phyloP scores from a whole-genome alignment of 345 rosid species.

The Erodium maritimum region DNA sequence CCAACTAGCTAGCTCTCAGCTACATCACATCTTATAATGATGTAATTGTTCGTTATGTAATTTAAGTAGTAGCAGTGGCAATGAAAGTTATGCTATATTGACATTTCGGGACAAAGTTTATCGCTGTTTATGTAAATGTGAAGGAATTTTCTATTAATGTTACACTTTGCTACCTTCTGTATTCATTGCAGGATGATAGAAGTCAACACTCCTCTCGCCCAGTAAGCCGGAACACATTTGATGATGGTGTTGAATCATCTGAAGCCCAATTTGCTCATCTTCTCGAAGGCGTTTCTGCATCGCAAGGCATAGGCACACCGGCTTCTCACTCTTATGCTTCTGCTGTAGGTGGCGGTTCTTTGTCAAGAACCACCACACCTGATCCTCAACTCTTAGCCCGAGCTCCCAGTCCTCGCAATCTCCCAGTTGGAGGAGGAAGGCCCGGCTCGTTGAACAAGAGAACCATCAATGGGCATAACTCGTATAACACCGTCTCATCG shows the following conservation, averaged over 20 bases:
- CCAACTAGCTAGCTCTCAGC: background rate
- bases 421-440: conserved; percentile 48
- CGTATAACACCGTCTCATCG: conserved; percentile 27
- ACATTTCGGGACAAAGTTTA: background rate
- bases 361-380: conserved; percentile 55
- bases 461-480: conserved; percentile 18
- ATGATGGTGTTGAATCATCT: conserved; percentile 31
- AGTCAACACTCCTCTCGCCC: conserved; percentile 51
- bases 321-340: conserved; percentile 47
- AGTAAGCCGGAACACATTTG: conserved; percentile 40
- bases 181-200: conserved; percentile 39
- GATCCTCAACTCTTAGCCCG: conserved; percentile 49
- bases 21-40: background rate
- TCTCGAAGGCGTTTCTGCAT: conserved; percentile 15
- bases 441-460: conserved; percentile 37
- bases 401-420: conserved; percentile 48
- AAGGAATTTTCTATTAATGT: background rate
- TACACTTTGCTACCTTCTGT: no score
- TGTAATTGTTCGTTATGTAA: conserved; percentile 5
- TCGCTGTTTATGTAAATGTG: conserved; percentile 1
- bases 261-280: conserved; percentile 34
- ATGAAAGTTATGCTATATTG: background rate
- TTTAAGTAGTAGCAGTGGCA: background rate
- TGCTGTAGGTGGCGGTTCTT: conserved; percentile 44
- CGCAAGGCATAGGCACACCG: conserved; percentile 24